These are phyloP conservation scores for Aspergillus quadrilineatus DNA, from an alignment of 2,329 filamentous ascomycete genomes.

Conservation along the genomic window DNA sequence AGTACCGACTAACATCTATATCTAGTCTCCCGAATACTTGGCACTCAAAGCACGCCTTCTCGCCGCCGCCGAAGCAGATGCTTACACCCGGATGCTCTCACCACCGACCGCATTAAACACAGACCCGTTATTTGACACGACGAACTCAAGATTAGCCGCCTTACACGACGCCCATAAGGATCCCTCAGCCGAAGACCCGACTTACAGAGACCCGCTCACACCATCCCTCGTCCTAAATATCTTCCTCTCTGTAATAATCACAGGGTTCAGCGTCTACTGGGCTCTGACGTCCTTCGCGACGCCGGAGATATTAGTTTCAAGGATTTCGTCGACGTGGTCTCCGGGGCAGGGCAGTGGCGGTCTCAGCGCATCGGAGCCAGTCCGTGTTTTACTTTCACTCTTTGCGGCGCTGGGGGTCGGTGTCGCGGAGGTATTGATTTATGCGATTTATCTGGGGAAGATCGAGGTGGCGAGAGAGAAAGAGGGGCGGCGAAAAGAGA, in stretches of 20 bases:
- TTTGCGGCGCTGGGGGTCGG: constrained; percentile 44
- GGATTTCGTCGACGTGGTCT: constrained; percentile 20
- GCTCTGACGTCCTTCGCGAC: constrained; percentile 40
- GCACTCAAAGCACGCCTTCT: constrained; percentile 83
- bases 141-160: constrained; percentile 58
- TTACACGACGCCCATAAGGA: constrained; percentile 33
- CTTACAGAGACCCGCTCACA: constrained; percentile 45
- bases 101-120: constrained; percentile 55
- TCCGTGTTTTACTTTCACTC: constrained; percentile 42
- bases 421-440: constrained; percentile 48
- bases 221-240: constrained; percentile 79
- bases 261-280: constrained; percentile 50
- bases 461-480: constrained; percentile 39
- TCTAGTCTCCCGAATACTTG: constrained; percentile 73
- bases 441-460: constrained; percentile 48
- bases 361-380: constrained; percentile 31
- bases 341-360: constrained; percentile 3
- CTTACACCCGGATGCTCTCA: constrained; percentile 78
- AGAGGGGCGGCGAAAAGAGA: constrained; percentile 40
- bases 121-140: constrained; percentile 57
- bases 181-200: constrained; percentile 33
- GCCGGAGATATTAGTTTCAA: constrained; percentile 28
- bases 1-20: background rate
- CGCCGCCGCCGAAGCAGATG: constrained; percentile 74
- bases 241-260: constrained; percentile 76